Percentiles rank a stretch among this genome's conserved stretches.
phyloP scores from a whole-genome alignment of 352 stramenopile species.

The Pythium chondricola region DNA sequence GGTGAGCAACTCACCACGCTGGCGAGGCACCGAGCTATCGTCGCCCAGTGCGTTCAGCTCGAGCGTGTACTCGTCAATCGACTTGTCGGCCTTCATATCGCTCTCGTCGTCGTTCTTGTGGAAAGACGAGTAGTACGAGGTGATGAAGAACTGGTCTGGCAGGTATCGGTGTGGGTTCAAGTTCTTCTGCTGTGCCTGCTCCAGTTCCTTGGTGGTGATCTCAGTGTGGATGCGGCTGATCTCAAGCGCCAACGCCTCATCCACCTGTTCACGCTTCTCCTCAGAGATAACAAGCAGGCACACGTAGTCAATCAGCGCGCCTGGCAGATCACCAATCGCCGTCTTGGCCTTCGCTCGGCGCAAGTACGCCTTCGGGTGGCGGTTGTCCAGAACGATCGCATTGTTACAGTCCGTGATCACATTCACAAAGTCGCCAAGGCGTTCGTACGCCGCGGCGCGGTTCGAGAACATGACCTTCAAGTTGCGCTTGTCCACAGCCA shows the following conservation, averaged over 20 bases:
- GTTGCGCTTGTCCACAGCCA: constrained; percentile 61
- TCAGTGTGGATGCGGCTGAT: constrained; percentile 75
- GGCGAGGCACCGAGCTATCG: constrained; percentile 19
- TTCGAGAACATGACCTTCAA: constrained; percentile 86
- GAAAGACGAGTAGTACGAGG: constrained; percentile 85
- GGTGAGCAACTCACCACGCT: constrained; percentile 48
- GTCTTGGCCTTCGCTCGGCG: constrained; percentile 68
- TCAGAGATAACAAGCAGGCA: constrained; percentile 75
- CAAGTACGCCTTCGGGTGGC: constrained; percentile 71
- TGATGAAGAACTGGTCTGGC: constrained; percentile 79
- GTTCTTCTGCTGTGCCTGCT: constrained; percentile 51
- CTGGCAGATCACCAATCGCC: constrained; percentile 33
- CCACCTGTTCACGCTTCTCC: constrained; percentile 67
- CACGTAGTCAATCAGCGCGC: constrained; percentile 75
- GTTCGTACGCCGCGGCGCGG: constrained; percentile 66
- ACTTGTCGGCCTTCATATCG: constrained; percentile 49
- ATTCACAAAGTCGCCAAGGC: constrained; percentile 50
- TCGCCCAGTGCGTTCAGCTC: constrained; percentile 37
- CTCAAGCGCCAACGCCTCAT: constrained; percentile 58
- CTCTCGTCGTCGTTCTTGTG: constrained; percentile 74
- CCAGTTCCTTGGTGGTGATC: constrained; percentile 63
- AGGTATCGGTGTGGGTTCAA: constrained; percentile 52
- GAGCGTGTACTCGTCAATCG: constrained; percentile 44
- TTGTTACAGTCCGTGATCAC: constrained; percentile 61
- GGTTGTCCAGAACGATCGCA: constrained; percentile 56